Evolutionary conservation across 2,329 filamentous ascomycete species (phyloP), one percentile per base, ranked within the genome.

Genomic region (Ophiostoma fasciatum): DNA sequence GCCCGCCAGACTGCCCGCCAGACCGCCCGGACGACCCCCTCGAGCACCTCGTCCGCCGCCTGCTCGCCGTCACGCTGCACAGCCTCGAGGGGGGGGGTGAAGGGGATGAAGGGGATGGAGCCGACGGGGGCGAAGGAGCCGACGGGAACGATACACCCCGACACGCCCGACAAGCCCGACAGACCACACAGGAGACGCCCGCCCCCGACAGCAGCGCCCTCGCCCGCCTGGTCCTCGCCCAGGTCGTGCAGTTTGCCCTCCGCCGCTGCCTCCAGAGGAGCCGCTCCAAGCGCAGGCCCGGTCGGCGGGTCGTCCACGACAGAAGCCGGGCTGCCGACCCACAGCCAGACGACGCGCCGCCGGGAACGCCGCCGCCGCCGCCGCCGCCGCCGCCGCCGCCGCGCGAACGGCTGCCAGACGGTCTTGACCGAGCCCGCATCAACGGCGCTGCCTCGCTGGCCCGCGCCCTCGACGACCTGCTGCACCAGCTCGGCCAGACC

Each of bases 181-280:
- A n/a, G n/a, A n/a, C n/a, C n/a, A n/a, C n/a, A n/a, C n/a, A n/a
- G n/a, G n/a, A n/a, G n/a, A n/a, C n/a, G n/a, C n/a, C n/a, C n/a
- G n/a, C n/a, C n/a, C n/a, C n/a, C n/a, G n/a, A n/a, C n/a, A n/a
- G n/a, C n/a, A n/a, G n/a, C n/a, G n/a, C n/a, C n/a, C 34, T 43
- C 17, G 33, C 38, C 12, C 36, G 28, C 3, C 23, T 41, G 10
- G 26, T 43, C 5, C 38, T 43, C n/a, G 33, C 36, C 4, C 38
- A 43, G n/a, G 36, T 33, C 14, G 20, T 38, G 5, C 38, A 41
- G 31, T 39, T 36, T 26, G 36, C 28, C 8, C 17, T 41, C n/a
- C 18, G 28, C 9, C 22, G 26, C 11, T 43, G 41, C 31, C 20
- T 43, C 12, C 30, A 35, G 28, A 36, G 27, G 13, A 18, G 28